Conservation (phyloP, 495 filamentous ascomycete genomes). For the Hyaloscypha variabilis region DNA sequence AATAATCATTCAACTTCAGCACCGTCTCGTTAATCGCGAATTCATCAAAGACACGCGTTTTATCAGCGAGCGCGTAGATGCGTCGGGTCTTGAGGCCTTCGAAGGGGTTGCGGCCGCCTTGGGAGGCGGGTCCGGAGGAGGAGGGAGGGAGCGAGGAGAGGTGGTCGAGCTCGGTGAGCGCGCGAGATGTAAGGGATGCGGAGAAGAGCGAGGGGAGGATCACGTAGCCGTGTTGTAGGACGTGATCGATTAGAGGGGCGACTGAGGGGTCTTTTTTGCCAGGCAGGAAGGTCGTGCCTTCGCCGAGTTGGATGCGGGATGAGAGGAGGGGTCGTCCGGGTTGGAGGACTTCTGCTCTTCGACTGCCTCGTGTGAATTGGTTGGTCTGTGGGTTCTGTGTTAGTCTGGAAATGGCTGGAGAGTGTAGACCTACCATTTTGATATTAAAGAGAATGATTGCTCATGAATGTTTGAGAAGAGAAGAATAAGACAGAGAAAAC, state of each 20-base stretch:
- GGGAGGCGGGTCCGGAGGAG: conserved; percentile 25
- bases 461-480: neutral
- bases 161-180: conserved; percentile 29
- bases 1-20: conserved; percentile 37
- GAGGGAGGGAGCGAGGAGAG: conserved; percentile 6
- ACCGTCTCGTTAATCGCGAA: conserved; percentile 34
- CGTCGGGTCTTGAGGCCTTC: conserved; percentile 37
- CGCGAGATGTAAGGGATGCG: conserved; percentile 21
- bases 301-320: conserved; percentile 24
- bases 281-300: conserved; percentile 31
- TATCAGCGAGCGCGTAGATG: conserved; percentile 36
- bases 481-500: neutral
- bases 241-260: conserved; percentile 29
- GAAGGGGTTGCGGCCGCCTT: conserved; percentile 36
- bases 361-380: too few relatives aligned
- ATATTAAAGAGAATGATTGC: too few relatives aligned
- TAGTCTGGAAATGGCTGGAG: too few relatives aligned
- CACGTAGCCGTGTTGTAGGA: conserved; percentile 37
- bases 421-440: conserved; percentile 6
- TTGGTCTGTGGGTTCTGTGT: too few relatives aligned
- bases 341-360: conserved; percentile 1
- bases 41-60: conserved; percentile 35
- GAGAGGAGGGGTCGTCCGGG: neutral
- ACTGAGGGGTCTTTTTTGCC: conserved; percentile 27
- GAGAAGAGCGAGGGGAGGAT: conserved; percentile 35